Conservation (phyloP, 495 filamentous ascomycete species). For the Collariella sp. region DNA sequence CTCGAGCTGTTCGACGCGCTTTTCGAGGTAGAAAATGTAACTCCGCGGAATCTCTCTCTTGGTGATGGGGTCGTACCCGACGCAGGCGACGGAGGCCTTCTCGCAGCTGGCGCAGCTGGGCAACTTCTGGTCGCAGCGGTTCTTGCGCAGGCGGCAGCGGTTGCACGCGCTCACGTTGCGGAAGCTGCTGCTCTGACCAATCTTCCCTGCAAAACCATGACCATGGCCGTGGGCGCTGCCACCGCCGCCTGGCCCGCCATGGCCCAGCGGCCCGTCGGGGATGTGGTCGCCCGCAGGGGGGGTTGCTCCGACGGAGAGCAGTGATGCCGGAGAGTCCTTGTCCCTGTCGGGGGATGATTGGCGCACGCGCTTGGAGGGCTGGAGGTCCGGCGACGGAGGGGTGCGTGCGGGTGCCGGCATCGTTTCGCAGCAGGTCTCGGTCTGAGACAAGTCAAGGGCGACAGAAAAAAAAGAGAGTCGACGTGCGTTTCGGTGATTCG, state of each 20-base stretch:
- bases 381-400: slow-evolving; percentile 37
- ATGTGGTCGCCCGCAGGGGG: slow-evolving; percentile 30
- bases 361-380: slow-evolving; percentile 43
- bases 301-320: slow-evolving; percentile 22
- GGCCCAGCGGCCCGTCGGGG: slow-evolving; percentile 20
- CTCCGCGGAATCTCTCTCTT: slow-evolving; percentile 88
- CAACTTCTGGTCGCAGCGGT: slow-evolving; percentile 85
- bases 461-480: neutral
- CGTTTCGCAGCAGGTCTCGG: slow-evolving; percentile 10
- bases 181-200: slow-evolving; percentile 53
- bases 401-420: slow-evolving; percentile 33
- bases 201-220: slow-evolving; percentile 21
- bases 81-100: slow-evolving; percentile 80
- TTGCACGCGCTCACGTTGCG: slow-evolving; percentile 95
- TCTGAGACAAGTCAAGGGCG: slow-evolving; percentile 23
- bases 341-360: slow-evolving; percentile 42
- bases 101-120: slow-evolving; percentile 85
- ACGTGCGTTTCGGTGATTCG: slow-evolving; percentile 7
- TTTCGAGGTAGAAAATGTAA: slow-evolving; percentile 92
- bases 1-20: slow-evolving; percentile 75
- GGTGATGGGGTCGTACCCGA: slow-evolving; percentile 92
- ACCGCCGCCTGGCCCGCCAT: slow-evolving; percentile 3
- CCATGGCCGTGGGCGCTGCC: neutral
- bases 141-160: slow-evolving; percentile 84
- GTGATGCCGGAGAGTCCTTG: slow-evolving; percentile 36